Conservation (phyloP, 2,329 filamentous ascomycete species). For the Monosporascus sp. region DNA sequence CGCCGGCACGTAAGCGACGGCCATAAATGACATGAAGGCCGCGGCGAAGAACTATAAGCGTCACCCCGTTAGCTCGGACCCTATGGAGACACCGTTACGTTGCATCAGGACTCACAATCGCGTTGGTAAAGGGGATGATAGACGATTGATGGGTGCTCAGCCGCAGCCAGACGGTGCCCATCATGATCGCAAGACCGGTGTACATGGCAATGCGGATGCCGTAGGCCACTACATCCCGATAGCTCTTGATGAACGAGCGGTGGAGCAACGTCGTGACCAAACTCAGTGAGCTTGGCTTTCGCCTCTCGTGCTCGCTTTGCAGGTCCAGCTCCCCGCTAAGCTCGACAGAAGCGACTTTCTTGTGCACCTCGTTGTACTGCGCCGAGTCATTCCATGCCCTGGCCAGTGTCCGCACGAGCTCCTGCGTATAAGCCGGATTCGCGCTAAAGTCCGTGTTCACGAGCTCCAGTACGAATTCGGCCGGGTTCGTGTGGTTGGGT, state of each 20-base stretch:
- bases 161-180: constrained; percentile 83
- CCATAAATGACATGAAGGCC: constrained; percentile 77
- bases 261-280: constrained; percentile 65
- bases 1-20: constrained; percentile 77
- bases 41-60: constrained; percentile 56
- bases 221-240: constrained; percentile 79
- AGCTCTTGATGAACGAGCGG: constrained; percentile 75
- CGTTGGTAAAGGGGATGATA: constrained; percentile 78
- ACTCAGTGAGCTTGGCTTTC: constrained; percentile 38
- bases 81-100: no score
- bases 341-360: constrained; percentile 18
- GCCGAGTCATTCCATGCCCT: constrained; percentile 49
- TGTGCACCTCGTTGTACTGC: constrained; percentile 20
- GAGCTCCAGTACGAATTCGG: constrained; percentile 73
- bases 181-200: constrained; percentile 71
- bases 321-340: constrained; percentile 13
- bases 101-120: constrained; percentile 47
- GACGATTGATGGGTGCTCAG: constrained; percentile 62
- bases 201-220: constrained; percentile 78
- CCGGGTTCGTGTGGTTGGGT: constrained; percentile 69
- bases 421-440: constrained; percentile 40
- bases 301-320: neutral
- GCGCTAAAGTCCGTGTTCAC: constrained; percentile 71
- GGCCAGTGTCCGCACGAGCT: constrained; percentile 49
- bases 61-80: neutral